Evolutionary conservation across 345 rosid genomes (phyloP).

Genomic region (Eucalyptus pauciflora): DNA sequence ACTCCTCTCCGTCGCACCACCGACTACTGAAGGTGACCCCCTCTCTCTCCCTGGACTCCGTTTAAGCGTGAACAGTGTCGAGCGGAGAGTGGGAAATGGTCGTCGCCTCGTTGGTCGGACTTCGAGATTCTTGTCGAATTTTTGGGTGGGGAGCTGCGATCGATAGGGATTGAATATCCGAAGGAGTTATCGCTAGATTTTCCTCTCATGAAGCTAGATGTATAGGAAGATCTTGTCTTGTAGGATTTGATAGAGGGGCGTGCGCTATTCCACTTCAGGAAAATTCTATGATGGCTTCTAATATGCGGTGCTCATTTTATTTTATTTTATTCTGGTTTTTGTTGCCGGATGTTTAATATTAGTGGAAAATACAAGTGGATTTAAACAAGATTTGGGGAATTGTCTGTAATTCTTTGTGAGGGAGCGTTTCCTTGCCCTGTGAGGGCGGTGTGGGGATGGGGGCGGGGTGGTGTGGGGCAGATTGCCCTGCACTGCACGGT

Average conservation of each 20-base stretch:
- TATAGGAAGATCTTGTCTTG: not conserved
- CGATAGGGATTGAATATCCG: not conserved
- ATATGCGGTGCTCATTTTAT: not conserved
- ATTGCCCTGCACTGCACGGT: not conserved
- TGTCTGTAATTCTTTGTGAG: not conserved
- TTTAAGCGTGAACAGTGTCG: not conserved
- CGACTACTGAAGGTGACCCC: not conserved
- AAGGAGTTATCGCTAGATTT: not conserved
- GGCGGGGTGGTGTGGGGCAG: not conserved
- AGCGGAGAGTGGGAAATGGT: not conserved
- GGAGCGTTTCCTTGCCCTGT: not conserved
- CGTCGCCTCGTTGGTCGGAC: not conserved
- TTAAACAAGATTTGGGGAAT: not conserved
- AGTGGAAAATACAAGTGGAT: not conserved
- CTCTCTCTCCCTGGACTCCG: not conserved
- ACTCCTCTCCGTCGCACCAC: not conserved
- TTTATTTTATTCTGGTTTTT: not conserved
- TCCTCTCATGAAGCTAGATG: not conserved
- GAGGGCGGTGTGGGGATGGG: not conserved
- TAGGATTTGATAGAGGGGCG: not conserved
- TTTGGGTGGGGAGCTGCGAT: not conserved
- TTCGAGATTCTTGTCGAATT: not conserved
- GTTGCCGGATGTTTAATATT: not conserved
- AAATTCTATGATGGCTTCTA: not conserved
- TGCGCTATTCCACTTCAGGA: not conserved